These are phyloP conservation scores for Kalmusia sp. DNA, from an alignment of 2,329 filamentous ascomycete genomes.

Conservation along the genomic window DNA sequence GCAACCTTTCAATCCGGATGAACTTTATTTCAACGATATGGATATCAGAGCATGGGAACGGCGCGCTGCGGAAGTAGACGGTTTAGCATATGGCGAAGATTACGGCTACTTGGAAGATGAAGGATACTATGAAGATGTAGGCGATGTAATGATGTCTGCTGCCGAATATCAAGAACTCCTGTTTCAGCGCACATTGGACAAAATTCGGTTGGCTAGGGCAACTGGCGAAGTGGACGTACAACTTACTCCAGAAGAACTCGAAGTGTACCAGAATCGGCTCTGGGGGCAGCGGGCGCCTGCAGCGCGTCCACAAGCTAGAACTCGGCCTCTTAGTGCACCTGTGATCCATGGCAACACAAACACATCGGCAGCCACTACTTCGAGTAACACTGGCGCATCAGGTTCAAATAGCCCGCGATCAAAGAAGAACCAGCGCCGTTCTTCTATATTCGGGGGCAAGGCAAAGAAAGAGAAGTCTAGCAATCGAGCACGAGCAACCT, in stretches of 20 bases:
- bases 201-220: slow-evolving; percentile 79
- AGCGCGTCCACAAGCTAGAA: slow-evolving; percentile 31
- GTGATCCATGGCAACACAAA: slow-evolving; percentile 39
- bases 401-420: slow-evolving; percentile 40
- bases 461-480: slow-evolving; percentile 37
- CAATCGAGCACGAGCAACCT: slow-evolving; percentile 30
- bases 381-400: slow-evolving; percentile 39
- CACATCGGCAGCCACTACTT: slow-evolving; percentile 33
- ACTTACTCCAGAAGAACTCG: slow-evolving; percentile 79
- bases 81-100: slow-evolving; percentile 56
- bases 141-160: slow-evolving; percentile 49
- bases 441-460: slow-evolving; percentile 38
- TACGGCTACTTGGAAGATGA: slow-evolving; percentile 63
- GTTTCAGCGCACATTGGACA: slow-evolving; percentile 78
- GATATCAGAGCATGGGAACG: slow-evolving; percentile 51
- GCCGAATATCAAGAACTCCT: slow-evolving; percentile 73
- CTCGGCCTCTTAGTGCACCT: slow-evolving; percentile 30
- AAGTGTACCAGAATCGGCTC: slow-evolving; percentile 74
- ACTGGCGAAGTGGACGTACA: slow-evolving; percentile 81
- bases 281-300: slow-evolving; percentile 55
- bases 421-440: slow-evolving; percentile 39
- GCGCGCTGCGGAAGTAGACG: slow-evolving; percentile 54
- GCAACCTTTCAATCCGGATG: slow-evolving; percentile 50
- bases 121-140: slow-evolving; percentile 50
- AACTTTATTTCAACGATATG: slow-evolving; percentile 58